These are phyloP conservation scores for Lepidium sativum DNA, from an alignment of 345 rosid species.

Conservation along the genomic window DNA sequence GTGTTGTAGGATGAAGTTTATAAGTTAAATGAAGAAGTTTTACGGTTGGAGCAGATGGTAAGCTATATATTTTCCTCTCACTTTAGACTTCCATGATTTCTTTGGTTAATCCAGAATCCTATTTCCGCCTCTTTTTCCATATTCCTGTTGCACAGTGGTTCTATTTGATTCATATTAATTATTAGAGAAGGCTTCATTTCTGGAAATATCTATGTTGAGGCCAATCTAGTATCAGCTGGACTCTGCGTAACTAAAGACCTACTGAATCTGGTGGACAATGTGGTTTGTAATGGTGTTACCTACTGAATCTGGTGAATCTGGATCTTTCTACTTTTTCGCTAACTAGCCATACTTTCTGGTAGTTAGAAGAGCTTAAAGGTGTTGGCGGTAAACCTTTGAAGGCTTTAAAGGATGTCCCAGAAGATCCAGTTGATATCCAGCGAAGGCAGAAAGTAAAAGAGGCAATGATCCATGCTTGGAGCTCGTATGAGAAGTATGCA, in stretches of 20 bases:
- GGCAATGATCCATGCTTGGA: conserved; percentile 98
- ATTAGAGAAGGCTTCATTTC: neutral
- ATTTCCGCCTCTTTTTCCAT: neutral
- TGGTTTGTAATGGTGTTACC: neutral
- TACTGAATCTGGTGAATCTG: neutral
- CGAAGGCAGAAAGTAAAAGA: conserved; percentile 88
- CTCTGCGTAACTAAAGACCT: neutral
- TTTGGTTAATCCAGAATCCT: neutral
- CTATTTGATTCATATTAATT: neutral
- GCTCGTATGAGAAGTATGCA: conserved; percentile 89
- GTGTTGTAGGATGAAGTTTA: conserved; percentile 18
- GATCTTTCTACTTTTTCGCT: neutral
- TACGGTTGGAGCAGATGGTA: conserved; percentile 27
- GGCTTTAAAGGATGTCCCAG: conserved; percentile 26
- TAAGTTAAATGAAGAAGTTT: conserved; percentile 25
- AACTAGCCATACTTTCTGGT: conserved; percentile 14
- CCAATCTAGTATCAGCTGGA: neutral
- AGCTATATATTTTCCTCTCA: neutral
- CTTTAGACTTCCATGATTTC: neutral
- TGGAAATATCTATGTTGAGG: neutral
- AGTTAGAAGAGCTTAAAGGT: conserved; percentile 50
- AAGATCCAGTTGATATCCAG: conserved; percentile 53
- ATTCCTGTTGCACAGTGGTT: neutral
- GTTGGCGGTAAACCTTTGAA: conserved; percentile 19
- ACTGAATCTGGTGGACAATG: neutral